Evolutionary conservation across 140 eudicot genomes (phyloP).

Genomic region (Anethum foeniculum): DNA sequence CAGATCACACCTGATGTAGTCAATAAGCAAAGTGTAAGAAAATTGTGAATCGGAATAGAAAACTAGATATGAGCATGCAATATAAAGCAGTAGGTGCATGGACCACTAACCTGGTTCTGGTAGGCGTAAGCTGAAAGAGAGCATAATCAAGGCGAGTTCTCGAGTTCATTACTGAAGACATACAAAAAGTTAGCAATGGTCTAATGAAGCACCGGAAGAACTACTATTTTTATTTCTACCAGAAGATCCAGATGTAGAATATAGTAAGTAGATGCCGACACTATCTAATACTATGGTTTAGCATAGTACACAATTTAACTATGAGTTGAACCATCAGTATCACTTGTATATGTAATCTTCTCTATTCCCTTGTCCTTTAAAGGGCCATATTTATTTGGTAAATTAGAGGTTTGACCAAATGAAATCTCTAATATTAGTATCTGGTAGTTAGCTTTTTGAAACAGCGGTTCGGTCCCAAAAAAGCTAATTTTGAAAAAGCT

Average conservation of each 20-base stretch:
- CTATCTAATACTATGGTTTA: neutral
- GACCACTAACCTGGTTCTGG: constrained; percentile 68
- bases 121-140: constrained; percentile 81
- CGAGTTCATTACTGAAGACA: constrained; percentile 44
- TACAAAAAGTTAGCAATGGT: neutral
- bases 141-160: constrained; percentile 56
- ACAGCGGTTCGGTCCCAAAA: no score
- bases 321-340: neutral
- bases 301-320: neutral
- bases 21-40: neutral
- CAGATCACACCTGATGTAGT: constrained; percentile 65
- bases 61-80: neutral
- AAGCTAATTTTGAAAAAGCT: no score
- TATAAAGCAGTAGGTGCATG: neutral
- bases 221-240: neutral
- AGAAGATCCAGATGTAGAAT: neutral
- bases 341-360: neutral
- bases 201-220: neutral
- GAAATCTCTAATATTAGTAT: no score
- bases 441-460: no score
- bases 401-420: no score
- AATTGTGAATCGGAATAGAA: neutral
- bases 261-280: constrained; percentile 3
- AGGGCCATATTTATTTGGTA: no score
- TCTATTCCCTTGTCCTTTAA: no score